Base-by-base conservation (phyloP, 2,329 filamentous ascomycete species). In the Diaporthe amygdali region DNA sequence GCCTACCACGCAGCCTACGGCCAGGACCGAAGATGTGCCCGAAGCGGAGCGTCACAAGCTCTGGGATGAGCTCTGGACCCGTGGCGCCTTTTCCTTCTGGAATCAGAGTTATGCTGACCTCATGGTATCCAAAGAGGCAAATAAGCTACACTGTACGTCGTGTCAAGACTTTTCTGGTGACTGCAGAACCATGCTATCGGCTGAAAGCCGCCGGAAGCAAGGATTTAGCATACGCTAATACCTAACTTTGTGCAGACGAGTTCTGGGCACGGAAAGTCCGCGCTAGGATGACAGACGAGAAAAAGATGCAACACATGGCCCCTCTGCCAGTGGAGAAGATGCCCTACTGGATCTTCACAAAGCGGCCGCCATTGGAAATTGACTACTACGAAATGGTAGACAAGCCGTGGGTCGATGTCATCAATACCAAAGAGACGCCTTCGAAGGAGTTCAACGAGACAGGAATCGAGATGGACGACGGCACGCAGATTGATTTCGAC, bases 261-360 rank as follows among this genome's bases (percentile, higher is more conserved):
- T 89, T 87, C 76, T 88, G 86, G 83, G 79, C 78, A 1, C 79
- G 78, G 34, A 87, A 86, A 74, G 81, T 82, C 0, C 78, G 84
- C 1, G 77, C 77, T 9, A 80, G 87, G 1, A 80, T 89, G 68
- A 79, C 79, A 2, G 82, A 89, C 72, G 82, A 84, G 1, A 76
- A 76, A 10, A 84, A 84, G 64, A 76, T 79, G 14, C 82, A 85
- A 14, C 75, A 87, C 5, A 78, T 90, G 5, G 86, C 84, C 0
- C 88, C 88, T 0, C 0, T 79, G 88, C 68, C 68, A n/a, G 68
- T 34, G 0, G 87, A 89, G 72, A 78, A 84, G 41, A 78, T 80
- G 49, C 88, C 86, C 75, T 89, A 84, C 73, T 87, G 89, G 71
- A 79, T 82, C 3, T 82, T 85, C 67, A 83, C 68, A 0, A 70